Evolutionary conservation across 352 stramenopile genomes (phyloP).

Genomic region (Blastocystis sp.): DNA sequence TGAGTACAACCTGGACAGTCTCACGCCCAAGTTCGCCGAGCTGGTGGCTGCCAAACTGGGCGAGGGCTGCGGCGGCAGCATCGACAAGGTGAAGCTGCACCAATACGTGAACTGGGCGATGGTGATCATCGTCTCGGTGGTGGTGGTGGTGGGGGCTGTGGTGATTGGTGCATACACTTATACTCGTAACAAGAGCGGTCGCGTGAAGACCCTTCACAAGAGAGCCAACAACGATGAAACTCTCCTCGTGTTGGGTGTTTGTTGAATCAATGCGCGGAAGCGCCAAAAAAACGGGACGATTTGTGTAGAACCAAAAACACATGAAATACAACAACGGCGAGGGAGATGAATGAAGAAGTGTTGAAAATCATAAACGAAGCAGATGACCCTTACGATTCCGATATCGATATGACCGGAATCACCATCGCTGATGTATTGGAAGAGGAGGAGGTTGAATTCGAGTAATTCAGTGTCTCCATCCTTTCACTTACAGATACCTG

Average conservation of each 20-base stretch:
- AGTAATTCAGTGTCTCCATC: neutral
- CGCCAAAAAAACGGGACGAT: too few relatives aligned
- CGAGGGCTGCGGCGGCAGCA: neutral
- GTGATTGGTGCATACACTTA: neutral
- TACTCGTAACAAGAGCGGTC: neutral
- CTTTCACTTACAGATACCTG: neutral
- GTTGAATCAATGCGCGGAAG: too few relatives aligned
- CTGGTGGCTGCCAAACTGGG: neutral
- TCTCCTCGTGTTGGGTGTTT: too few relatives aligned
- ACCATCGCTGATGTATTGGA: slow-evolving; percentile 32
- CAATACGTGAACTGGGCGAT: neutral
- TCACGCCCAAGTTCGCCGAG: neutral
- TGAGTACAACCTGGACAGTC: neutral
- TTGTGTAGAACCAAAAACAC: too few relatives aligned
- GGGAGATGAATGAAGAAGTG: slow-evolving; percentile 61
- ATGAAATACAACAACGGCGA: neutral
- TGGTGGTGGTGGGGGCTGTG: neutral
- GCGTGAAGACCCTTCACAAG: neutral
- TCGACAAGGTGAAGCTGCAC: neutral
- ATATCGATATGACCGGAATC: slow-evolving; percentile 12
- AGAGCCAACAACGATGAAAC: too few relatives aligned
- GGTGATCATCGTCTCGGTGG: neutral
- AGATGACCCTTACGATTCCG: slow-evolving; percentile 16
- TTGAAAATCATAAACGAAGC: slow-evolving; percentile 62
- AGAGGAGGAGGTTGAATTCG: slow-evolving; percentile 59